Evolutionary conservation across 2,329 filamentous ascomycete species (phyloP), one percentile per base, ranked within the genome.

Genomic region (Aphanocladium album): DNA sequence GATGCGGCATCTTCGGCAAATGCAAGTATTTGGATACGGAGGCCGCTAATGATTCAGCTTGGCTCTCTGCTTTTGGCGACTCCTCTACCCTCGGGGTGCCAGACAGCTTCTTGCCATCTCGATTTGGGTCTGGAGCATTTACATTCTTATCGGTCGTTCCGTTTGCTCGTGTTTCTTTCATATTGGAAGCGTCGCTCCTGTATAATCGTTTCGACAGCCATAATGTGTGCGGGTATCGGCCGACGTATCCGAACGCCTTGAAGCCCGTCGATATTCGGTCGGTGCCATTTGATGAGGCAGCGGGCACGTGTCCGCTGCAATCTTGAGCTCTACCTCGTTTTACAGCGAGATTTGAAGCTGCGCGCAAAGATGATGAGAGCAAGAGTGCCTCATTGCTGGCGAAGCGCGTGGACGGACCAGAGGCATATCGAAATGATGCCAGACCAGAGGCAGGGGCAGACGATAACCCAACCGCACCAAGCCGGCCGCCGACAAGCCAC

Each of bases 1-100:
- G 83, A 77, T 97, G 91, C n/a, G 89, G 85, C 73, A 92, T 84
- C 67, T 90, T 89, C 25, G 82, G 77, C 60, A 86, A 72, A 68
- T 85, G 81, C 9, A 86, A 69, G 65, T 88, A 88, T 66, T 84
- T 85, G 37, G 82, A 84, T 68, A 85, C 73, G 30, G 83, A 81
- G 49, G 78, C 72, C 17, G 79, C 74, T 49, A 83, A 75, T 3
- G 80, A 77, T 63, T 81, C 77, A 21, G 70, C 59, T 21, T 75
- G 70, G 41, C 59, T 51, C 63, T 65, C 66, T 11, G 64, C 39
- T 1, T 58, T 46, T 37, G 55, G 23, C 9, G 33, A 9, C 63
- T 62, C 5, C 54, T 56, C 41, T 41, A n/a, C 23, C 35, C 30
- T 27, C 4, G 27, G 16, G 19, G 37, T 25, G 41, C 43, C 33